phyloP scores from a whole-genome alignment of 805 yeast genomes.

The Komagataella mondaviorum region DNA sequence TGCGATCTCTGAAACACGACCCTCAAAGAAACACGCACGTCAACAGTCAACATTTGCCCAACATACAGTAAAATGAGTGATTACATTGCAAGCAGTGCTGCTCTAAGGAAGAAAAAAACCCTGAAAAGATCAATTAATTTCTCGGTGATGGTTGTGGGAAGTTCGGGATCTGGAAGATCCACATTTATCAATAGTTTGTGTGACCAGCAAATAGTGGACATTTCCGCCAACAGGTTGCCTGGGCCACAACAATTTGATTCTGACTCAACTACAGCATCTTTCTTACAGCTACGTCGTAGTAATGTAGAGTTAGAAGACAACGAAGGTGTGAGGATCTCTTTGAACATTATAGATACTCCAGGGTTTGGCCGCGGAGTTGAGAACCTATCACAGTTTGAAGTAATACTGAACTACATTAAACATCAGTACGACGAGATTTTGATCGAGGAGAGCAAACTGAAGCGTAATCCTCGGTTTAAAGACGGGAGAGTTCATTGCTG shows the following conservation, averaged over 20 bases:
- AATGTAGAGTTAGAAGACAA: slow-evolving; percentile 77
- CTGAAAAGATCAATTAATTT: slow-evolving; percentile 77
- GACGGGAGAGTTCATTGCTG: slow-evolving; percentile 76
- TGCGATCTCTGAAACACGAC: neutral
- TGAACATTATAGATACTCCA: slow-evolving; percentile 72
- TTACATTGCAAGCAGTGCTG: neutral
- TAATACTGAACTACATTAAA: slow-evolving; percentile 65
- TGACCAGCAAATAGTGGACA: slow-evolving; percentile 74
- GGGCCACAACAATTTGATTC: slow-evolving; percentile 1
- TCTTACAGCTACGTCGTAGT: slow-evolving; percentile 58
- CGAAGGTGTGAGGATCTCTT: slow-evolving; percentile 70
- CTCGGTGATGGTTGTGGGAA: slow-evolving; percentile 79
- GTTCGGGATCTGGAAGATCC: slow-evolving; percentile 82
- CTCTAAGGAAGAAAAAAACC: slow-evolving; percentile 58
- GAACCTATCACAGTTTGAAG: slow-evolving; percentile 51
- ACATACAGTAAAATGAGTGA: neutral
- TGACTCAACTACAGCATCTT: slow-evolving; percentile 25
- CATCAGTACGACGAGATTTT: slow-evolving; percentile 77
- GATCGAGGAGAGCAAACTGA: slow-evolving; percentile 68
- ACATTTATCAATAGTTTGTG: slow-evolving; percentile 85
- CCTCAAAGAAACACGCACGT: neutral
- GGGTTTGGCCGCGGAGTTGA: slow-evolving; percentile 70
- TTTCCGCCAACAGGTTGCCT: slow-evolving; percentile 37
- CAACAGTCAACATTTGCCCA: neutral
- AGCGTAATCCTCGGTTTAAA: slow-evolving; percentile 75